Evolutionary conservation across 306 rosid genomes (phyloP).

Genomic region (Bauhinia variegata): DNA sequence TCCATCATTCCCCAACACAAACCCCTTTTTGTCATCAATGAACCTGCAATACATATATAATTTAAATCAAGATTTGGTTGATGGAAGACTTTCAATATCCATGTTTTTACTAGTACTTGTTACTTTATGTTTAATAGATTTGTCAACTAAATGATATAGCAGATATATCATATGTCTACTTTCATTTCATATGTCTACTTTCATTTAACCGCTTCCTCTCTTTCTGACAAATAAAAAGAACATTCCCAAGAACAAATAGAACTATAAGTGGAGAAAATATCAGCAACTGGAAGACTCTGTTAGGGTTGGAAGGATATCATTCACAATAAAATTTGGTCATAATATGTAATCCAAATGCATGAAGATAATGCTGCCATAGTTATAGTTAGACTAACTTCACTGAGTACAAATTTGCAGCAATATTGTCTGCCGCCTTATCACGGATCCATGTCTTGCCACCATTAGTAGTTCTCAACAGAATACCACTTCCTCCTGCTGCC

Average conservation of each 20-base stretch:
- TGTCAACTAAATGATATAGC: too few species aligned
- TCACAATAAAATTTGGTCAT: slow-evolving; percentile 25
- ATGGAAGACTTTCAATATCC: slow-evolving; percentile 17
- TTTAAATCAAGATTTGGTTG: slow-evolving; percentile 18
- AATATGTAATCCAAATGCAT: slow-evolving; percentile 5
- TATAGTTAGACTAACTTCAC: slow-evolving; percentile 73
- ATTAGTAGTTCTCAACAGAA: slow-evolving; percentile 81
- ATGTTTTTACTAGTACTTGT: background rate
- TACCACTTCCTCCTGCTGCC: slow-evolving; percentile 99
- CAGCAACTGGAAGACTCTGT: slow-evolving; percentile 16
- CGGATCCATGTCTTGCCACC: slow-evolving; percentile 96
- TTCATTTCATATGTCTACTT: too few species aligned
- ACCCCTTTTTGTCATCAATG: slow-evolving; percentile 80
- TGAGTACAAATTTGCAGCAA: slow-evolving; percentile 93
- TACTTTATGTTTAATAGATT: too few species aligned
- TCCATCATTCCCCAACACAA: slow-evolving; percentile 93
- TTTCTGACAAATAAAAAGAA: slow-evolving; percentile 10
- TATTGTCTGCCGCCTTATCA: slow-evolving; percentile 96
- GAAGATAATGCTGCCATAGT: slow-evolving; percentile 16
- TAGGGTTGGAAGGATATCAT: slow-evolving; percentile 1
- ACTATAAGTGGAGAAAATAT: background rate
- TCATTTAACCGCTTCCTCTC: background rate
- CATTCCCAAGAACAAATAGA: slow-evolving; percentile 11
- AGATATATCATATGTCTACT: too few species aligned
- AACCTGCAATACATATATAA: slow-evolving; percentile 58